Conservation (phyloP, 805 yeast genomes). For the Sungouiozyma intestinalis region DNA sequence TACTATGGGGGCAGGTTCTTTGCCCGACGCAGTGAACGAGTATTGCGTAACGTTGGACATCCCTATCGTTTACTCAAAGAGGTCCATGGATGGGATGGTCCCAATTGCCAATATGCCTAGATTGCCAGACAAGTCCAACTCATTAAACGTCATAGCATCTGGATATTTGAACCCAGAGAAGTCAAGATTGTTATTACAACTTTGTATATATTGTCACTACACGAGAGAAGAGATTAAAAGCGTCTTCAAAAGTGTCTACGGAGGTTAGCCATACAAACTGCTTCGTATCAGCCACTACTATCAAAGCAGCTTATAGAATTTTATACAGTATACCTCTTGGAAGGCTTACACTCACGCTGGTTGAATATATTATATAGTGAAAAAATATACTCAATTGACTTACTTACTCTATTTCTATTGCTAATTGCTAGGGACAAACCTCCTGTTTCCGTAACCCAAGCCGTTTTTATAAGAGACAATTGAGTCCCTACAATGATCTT, state of each 20-base stretch:
- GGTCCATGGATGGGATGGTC: conserved; percentile 64
- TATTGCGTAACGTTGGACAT: conserved; percentile 32
- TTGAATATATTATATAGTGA: not conserved
- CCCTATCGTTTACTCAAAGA: conserved; percentile 54
- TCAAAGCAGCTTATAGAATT: too few relatives aligned
- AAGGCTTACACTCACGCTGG: too few relatives aligned
- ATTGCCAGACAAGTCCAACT: conserved; percentile 27
- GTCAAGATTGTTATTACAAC: conserved; percentile 46
- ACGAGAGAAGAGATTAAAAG: conserved; percentile 32
- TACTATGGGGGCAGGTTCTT: conserved; percentile 63
- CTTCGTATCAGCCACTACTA: not conserved
- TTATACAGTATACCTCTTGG: too few relatives aligned
- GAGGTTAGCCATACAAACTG: conserved; percentile 28
- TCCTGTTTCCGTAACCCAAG: too few relatives aligned
- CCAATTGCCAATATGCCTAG: conserved; percentile 39
- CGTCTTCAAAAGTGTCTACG: conserved; percentile 44
- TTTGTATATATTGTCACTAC: conserved; percentile 39
- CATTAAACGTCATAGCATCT: conserved; percentile 42
- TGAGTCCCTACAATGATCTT: conserved; percentile 19
- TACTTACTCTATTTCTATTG: too few relatives aligned
- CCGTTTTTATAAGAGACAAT: too few relatives aligned
- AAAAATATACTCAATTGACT: too few relatives aligned
- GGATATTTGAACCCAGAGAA: conserved; percentile 62
- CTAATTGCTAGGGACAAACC: conserved; percentile 4
- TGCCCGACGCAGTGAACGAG: conserved; percentile 41